These are phyloP conservation scores for Ophiostoma piceae DNA, from an alignment of 2,329 filamentous ascomycete species.

Conservation along the genomic window DNA sequence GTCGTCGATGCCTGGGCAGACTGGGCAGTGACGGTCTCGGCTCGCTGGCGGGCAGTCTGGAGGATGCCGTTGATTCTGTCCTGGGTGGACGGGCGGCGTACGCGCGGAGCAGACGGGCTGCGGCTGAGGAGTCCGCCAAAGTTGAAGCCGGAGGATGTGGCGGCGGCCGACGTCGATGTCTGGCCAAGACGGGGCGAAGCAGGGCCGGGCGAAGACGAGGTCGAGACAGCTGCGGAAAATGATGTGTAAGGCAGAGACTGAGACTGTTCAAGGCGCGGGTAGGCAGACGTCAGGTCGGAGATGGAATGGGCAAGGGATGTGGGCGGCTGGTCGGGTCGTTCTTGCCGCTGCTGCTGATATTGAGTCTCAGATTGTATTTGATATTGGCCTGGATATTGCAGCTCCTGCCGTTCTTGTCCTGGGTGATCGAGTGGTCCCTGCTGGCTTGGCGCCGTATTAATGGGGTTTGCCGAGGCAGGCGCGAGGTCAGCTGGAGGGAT, in stretches of 20 bases:
- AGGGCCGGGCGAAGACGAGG: background rate
- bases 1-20: background rate
- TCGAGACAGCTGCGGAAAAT: background rate
- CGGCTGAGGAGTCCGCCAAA: conserved; percentile 14
- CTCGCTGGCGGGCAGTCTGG: conserved; percentile 33
- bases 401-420: background rate
- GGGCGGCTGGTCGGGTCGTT: background rate
- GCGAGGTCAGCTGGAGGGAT: background rate
- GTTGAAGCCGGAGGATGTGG: conserved; percentile 7
- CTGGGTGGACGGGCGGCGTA: conserved; percentile 31
- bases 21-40: conserved; percentile 27
- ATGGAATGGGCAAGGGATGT: background rate
- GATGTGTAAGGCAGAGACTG: background rate
- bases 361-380: no score
- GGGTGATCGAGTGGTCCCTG: background rate
- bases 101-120: conserved; percentile 17
- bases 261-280: background rate
- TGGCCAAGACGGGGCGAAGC: background rate
- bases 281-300: conserved; percentile 5
- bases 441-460: background rate
- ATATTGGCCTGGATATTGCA: background rate
- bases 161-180: background rate
- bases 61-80: conserved; percentile 35
- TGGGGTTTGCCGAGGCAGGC: background rate
- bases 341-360: background rate